A percentile compares a stretch with the other conserved stretches of the same genome.
Conservation (phyloP, 1,139 yeast species). For the Sugiyamaella xylanicola region DNA sequence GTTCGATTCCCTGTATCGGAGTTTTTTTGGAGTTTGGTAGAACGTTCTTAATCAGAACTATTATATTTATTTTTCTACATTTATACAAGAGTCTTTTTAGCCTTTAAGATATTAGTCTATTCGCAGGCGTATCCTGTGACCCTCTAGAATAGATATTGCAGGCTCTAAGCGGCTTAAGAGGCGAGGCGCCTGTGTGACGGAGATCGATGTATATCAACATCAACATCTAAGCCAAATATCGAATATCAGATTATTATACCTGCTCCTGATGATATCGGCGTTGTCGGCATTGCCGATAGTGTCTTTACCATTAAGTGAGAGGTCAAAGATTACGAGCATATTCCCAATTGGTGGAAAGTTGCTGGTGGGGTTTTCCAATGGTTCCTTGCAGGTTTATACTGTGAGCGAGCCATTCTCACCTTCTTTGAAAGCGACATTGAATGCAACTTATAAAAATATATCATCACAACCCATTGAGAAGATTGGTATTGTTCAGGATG, state of each 20-base stretch:
- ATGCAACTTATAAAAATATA: constrained; percentile 26
- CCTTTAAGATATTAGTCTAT: no score
- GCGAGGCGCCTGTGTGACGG: no score
- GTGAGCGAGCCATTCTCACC: constrained; percentile 35
- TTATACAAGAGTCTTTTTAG: no score
- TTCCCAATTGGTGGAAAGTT: constrained; percentile 36
- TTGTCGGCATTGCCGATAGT: constrained; percentile 21
- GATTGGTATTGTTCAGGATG: constrained; percentile 42
- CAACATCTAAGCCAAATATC: not conserved
- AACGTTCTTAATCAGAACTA: no score
- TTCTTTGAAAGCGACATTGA: constrained; percentile 24
- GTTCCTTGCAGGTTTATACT: constrained; percentile 33
- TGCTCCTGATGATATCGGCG: constrained; percentile 12
- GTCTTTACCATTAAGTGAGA: constrained; percentile 7
- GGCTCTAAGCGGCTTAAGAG: no score
- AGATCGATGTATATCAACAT: not conserved
- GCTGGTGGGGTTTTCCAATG: constrained; percentile 34
- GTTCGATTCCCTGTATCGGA: not conserved
- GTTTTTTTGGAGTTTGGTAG: not conserved
- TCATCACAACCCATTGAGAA: constrained; percentile 37
- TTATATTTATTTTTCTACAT: no score
- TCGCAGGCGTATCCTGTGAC: no score
- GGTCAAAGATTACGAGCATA: constrained; percentile 14
- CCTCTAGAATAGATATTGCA: no score
- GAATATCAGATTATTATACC: not conserved